Base-by-base conservation (phyloP, 345 rosid genomes). In the Heritiera fomes region DNA sequence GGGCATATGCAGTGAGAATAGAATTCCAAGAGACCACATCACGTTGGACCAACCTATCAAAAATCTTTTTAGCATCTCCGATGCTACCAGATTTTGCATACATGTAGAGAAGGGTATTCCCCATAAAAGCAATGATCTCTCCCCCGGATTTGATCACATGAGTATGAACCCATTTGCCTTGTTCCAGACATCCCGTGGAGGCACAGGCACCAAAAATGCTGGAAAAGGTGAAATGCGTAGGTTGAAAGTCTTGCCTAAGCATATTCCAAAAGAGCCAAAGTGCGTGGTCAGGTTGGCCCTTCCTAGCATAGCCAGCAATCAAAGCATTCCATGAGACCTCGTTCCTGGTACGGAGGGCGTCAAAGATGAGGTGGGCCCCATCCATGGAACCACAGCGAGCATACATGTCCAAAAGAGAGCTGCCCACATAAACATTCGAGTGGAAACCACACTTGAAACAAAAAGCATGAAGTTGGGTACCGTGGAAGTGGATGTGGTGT, bases 261-360 rank as follows among this genome's bases (percentile, higher is more conserved):
- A 90, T 90, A 65, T 76, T 75, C 52, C 50, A 61, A 34, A 88
- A 84, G 46, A 82, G 75, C 34, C 10, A 4, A 60, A 88, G 84
- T 58, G 87, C 90, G 6, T 68, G 41, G 55, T 85, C 88, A n/a
- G 79, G 78, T 23, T 88, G 80, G 13, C 87, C 86, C 53, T 83
- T 84, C 85, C 87, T 84, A 20, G 89, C 86, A 74, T 85, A 79
- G 23, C 86, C 90, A 43, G 85, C 90, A 75, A 90, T 88, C 85
- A 90, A 63, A 77, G 91, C 86, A 85, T 85, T 90, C 89, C 90
- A 88, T n/a, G 93, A 88, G 43, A 90, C 93, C 55, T 85, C 89
- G 68, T 86, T 90, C 79, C 75, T 88, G 71, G 79, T 63, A 43
- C 46, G 76, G 46, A 87, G 62, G 12, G 55, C 63, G 55, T 82